phyloP scores from a whole-genome alignment of 768 basidiomycete genomes.

The Sarcodon sp. region DNA sequence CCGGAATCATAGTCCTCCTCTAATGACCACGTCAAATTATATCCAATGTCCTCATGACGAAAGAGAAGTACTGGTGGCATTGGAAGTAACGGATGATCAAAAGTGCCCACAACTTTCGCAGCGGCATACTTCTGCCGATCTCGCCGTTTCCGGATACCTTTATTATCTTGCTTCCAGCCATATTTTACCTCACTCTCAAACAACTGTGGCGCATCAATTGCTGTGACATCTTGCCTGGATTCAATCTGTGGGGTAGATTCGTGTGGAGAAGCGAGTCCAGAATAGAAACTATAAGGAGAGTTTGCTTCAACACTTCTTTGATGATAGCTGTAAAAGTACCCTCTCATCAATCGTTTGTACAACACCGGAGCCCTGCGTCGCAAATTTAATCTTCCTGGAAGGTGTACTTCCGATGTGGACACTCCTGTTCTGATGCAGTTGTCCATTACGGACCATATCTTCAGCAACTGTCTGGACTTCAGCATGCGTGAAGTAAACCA shows the following conservation, averaged over 20 bases:
- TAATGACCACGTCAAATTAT: constrained; percentile 14
- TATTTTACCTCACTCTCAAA: neutral
- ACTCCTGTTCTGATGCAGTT: constrained; percentile 82
- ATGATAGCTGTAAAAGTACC: constrained; percentile 26
- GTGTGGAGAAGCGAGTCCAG: constrained; percentile 25
- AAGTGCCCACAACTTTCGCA: constrained; percentile 51
- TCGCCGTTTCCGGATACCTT: neutral
- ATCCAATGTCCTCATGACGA: neutral
- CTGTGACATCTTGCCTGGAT: constrained; percentile 10
- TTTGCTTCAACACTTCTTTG: neutral
- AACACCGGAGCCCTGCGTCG: constrained; percentile 79
- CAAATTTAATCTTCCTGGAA: constrained; percentile 78
- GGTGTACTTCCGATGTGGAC: constrained; percentile 58
- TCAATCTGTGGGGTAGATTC: constrained; percentile 22
- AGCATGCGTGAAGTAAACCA: neutral
- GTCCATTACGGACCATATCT: constrained; percentile 90
- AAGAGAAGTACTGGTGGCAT: constrained; percentile 59
- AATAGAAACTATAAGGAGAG: constrained; percentile 30
- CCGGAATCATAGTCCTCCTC: constrained; percentile 82
- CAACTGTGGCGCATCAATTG: constrained; percentile 8
- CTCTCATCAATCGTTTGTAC: constrained; percentile 84
- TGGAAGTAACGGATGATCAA: constrained; percentile 69
- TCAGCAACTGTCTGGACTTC: constrained; percentile 31
- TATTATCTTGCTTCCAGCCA: neutral
- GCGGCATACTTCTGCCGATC: constrained; percentile 1